Percentiles rank a stretch among this genome's conserved stretches.
Conservation (phyloP, 2,329 filamentous ascomycete genomes). For the Claviceps monticola region DNA sequence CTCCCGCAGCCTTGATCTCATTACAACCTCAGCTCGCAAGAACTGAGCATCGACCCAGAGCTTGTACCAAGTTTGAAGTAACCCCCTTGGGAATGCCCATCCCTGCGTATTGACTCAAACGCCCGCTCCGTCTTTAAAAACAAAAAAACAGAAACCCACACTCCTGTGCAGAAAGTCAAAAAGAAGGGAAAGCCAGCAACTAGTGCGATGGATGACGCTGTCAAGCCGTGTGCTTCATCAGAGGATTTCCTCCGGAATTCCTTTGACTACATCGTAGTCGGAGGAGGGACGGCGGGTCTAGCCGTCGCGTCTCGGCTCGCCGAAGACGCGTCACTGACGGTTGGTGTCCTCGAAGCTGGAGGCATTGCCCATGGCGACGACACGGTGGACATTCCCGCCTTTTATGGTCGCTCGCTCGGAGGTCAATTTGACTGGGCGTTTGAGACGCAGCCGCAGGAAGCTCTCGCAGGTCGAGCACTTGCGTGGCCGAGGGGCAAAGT, state of each 20-base stretch:
- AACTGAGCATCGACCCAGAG: background rate
- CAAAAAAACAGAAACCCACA: background rate
- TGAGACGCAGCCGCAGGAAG: slow-evolving; percentile 23
- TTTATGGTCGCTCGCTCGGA: slow-evolving; percentile 22
- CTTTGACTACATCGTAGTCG: slow-evolving; percentile 30
- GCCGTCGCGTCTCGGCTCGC: slow-evolving; percentile 33
- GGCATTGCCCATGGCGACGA: slow-evolving; percentile 15
- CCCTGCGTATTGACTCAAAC: background rate
- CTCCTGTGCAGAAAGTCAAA: too few species aligned
- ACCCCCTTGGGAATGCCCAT: background rate
- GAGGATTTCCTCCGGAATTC: slow-evolving; percentile 12
- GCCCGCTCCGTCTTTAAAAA: background rate
- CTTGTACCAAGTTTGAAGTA: background rate
- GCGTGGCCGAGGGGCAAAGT: slow-evolving; percentile 32
- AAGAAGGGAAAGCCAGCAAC: background rate
- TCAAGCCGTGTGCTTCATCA: background rate
- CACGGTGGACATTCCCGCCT: slow-evolving; percentile 25
- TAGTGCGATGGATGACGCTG: background rate
- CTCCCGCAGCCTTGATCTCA: background rate
- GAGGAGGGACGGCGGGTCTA: slow-evolving; percentile 42
- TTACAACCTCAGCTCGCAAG: background rate
- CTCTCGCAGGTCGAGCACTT: slow-evolving; percentile 24
- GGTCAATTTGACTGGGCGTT: slow-evolving; percentile 28
- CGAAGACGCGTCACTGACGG: slow-evolving; percentile 17
- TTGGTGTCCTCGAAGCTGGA: slow-evolving; percentile 21